Base-by-base conservation (phyloP, 2,329 filamentous ascomycete species). In the Aureobasidium namibiae region DNA sequence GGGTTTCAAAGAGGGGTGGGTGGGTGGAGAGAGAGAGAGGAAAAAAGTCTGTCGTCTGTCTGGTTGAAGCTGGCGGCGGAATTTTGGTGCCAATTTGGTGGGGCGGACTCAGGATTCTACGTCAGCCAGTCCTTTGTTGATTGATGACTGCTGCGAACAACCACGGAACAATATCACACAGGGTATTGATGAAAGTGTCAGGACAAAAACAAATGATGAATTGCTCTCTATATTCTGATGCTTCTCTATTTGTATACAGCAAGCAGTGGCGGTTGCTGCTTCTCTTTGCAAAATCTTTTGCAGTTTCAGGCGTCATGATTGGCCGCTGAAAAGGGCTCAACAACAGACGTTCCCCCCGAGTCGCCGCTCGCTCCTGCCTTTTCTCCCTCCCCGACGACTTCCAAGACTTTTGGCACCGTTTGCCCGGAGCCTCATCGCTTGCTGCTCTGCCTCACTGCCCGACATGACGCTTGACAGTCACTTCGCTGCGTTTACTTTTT, bases 11-110 rank as follows among this genome's bases (percentile, higher is more conserved):
- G 24, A 26, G 45, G 24, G 23, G 41, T 38, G 38, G 39, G 57
- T 53, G 18, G 23, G n/a, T 26, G 13, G 18, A 36, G 31, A 59
- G 39, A 39, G n/a, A 46, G 49, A 39, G n/a, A n/a, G 21, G 29
- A 44, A 59, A 59, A 59, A 59, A 59, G 56, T 44, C 56, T 56
- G 39, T 38, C 9, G 26, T 9, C 26, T 9, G 26, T 9, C 9
- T 29, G 26, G 4, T 29, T 57, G 24, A 36, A 44, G 42, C 26
- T 23, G 9, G 4, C n/a, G 11, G 2, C 26, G 41, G 36, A 34
- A 24, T 52, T 50, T 59, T 49, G 46, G 44, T 45, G 23, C 24
- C 42, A 11, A 29, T 26, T 21, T 50, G 46, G 46, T 45, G 57
- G 57, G 57, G 46, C n/a, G 23, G 11, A n/a, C 18, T 38, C 39